Conservation (phyloP, 2,329 filamentous ascomycete species). For the Colletotrichum neosansevieriae region DNA sequence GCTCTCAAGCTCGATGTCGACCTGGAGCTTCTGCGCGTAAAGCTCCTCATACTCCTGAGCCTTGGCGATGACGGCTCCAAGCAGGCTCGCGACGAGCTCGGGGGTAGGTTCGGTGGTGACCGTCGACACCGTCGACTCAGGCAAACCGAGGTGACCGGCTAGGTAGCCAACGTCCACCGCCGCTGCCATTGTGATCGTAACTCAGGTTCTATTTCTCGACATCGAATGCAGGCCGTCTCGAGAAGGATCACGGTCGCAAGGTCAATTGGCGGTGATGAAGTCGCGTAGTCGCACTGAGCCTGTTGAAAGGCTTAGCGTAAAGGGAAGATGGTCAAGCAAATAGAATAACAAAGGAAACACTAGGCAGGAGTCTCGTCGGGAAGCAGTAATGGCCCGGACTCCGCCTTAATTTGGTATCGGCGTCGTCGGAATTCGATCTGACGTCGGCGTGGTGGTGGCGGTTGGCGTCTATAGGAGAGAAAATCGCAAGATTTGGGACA, state of each 20-base stretch:
- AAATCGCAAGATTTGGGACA: slow-evolving; percentile 35
- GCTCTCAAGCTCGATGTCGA: slow-evolving; percentile 94
- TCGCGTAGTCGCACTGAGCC: slow-evolving; percentile 26
- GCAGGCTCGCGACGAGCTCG: slow-evolving; percentile 81
- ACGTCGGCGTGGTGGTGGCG: slow-evolving; percentile 5
- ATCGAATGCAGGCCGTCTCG: slow-evolving; percentile 11
- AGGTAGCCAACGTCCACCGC: slow-evolving; percentile 78
- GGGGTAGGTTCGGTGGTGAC: slow-evolving; percentile 77
- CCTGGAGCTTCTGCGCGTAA: slow-evolving; percentile 87
- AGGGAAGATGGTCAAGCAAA: neutral
- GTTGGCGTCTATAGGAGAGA: slow-evolving; percentile 14
- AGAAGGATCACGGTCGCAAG: neutral
- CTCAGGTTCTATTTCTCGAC: slow-evolving; percentile 27
- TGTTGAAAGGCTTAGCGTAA: neutral
- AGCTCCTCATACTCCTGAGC: slow-evolving; percentile 85
- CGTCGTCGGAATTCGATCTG: slow-evolving; percentile 1
- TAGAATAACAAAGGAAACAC: slow-evolving; percentile 12
- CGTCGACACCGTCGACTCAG: slow-evolving; percentile 71
- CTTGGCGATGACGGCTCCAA: slow-evolving; percentile 81
- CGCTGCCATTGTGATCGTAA: slow-evolving; percentile 53
- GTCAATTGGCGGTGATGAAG: slow-evolving; percentile 2
- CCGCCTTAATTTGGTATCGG: slow-evolving; percentile 5
- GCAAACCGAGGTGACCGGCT: slow-evolving; percentile 77
- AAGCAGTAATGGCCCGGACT: neutral
- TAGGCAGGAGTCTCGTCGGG: neutral